Percentiles rank a stretch among this genome's conserved stretches.
These are phyloP conservation scores for Aspergillus bridgeri DNA, from an alignment of 495 filamentous ascomycete genomes.

Conservation along the genomic window DNA sequence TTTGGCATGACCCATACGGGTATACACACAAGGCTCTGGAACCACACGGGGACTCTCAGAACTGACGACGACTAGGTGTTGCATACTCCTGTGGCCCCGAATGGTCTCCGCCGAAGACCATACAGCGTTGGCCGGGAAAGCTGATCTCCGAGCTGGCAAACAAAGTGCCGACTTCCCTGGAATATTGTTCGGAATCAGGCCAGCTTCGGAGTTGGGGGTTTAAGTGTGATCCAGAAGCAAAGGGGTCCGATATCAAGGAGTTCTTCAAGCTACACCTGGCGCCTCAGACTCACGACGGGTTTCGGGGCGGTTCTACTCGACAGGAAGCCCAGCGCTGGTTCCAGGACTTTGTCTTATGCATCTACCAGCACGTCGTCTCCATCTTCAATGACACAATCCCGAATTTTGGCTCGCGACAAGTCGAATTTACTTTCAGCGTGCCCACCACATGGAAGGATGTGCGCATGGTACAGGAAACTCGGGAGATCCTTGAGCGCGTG, in stretches of 20 bases:
- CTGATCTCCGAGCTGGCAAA: constrained; percentile 48
- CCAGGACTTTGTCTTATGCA: constrained; percentile 49
- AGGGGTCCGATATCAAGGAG: constrained; percentile 38
- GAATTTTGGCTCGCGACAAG: constrained; percentile 44
- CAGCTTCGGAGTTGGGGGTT: constrained; percentile 55
- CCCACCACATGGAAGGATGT: constrained; percentile 65
- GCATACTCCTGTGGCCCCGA: constrained; percentile 47
- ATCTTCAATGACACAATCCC: constrained; percentile 41
- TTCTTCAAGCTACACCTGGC: constrained; percentile 65
- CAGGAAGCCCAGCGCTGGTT: constrained; percentile 52
- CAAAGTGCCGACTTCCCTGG: constrained; percentile 57
- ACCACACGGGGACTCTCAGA: neutral
- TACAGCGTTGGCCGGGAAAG: constrained; percentile 61
- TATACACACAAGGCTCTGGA: constrained; percentile 19
- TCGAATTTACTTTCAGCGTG: constrained; percentile 65
- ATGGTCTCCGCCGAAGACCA: constrained; percentile 48
- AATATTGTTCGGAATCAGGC: constrained; percentile 42
- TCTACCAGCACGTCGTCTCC: constrained; percentile 54
- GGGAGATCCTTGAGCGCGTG: constrained; percentile 44
- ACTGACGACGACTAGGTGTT: constrained; percentile 43
- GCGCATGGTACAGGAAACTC: constrained; percentile 55
- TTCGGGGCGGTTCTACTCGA: constrained; percentile 29
- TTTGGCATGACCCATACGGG: constrained; percentile 62
- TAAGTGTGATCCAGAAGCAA: constrained; percentile 46
- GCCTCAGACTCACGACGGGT: constrained; percentile 34